Evolutionary conservation across 768 basidiomycete species (phyloP).

Genomic region (Pleurotus ostreatus): DNA sequence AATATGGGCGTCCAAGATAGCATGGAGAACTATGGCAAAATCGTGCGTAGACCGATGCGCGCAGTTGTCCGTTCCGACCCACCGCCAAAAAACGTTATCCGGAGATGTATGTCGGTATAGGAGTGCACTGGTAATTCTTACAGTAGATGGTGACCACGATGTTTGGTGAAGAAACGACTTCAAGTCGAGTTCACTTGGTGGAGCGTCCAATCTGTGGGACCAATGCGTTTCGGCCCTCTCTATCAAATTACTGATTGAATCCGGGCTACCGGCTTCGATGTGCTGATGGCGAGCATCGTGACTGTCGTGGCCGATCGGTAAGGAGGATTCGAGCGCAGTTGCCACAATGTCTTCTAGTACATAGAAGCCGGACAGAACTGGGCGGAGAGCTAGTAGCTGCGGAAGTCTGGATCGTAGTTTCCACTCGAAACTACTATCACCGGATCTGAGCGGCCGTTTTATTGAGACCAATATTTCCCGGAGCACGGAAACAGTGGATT

Average conservation of each 20-base stretch:
- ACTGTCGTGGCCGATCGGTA: conserved; percentile 35
- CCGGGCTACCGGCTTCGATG: conserved; percentile 5
- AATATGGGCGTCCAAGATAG: conserved; percentile 41
- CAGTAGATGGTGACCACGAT: conserved; percentile 39
- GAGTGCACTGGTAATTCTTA: conserved; percentile 37
- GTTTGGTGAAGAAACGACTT: conserved; percentile 35
- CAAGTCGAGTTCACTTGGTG: conserved; percentile 21
- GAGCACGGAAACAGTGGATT: conserved; percentile 20
- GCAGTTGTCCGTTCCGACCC: conserved; percentile 34
- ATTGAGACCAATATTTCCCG: conserved; percentile 34
- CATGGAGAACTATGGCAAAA: conserved; percentile 36
- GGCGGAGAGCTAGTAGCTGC: conserved; percentile 33
- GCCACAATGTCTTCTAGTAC: conserved; percentile 48
- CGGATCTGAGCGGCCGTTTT: conserved; percentile 8
- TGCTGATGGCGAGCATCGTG: conserved; percentile 6
- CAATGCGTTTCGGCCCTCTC: conserved; percentile 27
- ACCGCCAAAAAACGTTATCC: conserved; percentile 24
- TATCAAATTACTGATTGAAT: conserved; percentile 17
- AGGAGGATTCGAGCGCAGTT: conserved; percentile 29
- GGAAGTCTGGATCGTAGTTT: conserved; percentile 27
- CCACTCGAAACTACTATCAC: conserved; percentile 16
- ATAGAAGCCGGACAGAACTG: conserved; percentile 26
- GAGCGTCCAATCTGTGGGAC: conserved; percentile 20
- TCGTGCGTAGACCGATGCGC: conserved; percentile 19
- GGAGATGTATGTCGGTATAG: conserved; percentile 35